Evolutionary conservation across 352 stramenopile genomes (phyloP), one percentile per base, ranked within the genome.

Genomic region (Phytophthora capsici): DNA sequence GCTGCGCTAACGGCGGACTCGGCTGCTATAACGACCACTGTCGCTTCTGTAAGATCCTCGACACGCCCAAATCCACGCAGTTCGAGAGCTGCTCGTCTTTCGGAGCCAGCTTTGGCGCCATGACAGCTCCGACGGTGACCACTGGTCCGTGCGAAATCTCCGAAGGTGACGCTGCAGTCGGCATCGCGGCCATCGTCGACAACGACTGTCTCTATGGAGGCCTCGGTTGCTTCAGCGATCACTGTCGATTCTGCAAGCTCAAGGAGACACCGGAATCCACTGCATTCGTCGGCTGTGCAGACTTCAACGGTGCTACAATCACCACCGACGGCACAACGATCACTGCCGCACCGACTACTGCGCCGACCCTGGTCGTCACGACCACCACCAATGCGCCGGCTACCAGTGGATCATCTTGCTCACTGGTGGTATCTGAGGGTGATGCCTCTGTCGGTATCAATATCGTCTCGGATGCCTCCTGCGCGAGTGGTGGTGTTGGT

Each of bases 221-320:
- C 8, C 64, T 84, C 25, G 73, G 73, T 10, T 82, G 75, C 57
- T 82, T 72, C 38, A 65, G 26, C 40, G 63, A 75, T 20, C 54
- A 71, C 56, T 84, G 75, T 16, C 75, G 73, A 23, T 84, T 78
- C 53, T 86, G 77, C 54, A 78, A 76, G 34, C 43, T 51, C 4
- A 56, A 56, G 6, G 55, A 72, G 28, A 82, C 75, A 1, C 45
- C 50, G 0, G 46, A 81, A 38, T 84, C 77, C 4, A 57, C 59
- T 2, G 53, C 64, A 2, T 63, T 74, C 43, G 5, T 53, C 36
- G 52, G 52, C 28, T 78, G 66, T 36, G 25, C 36, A 1, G 49
- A 52, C 41, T 55, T 69, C 20, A 56, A 70, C 36, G 12, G 43
- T 0, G 48, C 52, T 12, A 60, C 69, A 0, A 46, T 68, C 10